Percentiles rank a stretch among this genome's conserved stretches.
Evolutionary conservation across 2,329 filamentous ascomycete species (phyloP).

Genomic region (Emericellopsis atlantica): DNA sequence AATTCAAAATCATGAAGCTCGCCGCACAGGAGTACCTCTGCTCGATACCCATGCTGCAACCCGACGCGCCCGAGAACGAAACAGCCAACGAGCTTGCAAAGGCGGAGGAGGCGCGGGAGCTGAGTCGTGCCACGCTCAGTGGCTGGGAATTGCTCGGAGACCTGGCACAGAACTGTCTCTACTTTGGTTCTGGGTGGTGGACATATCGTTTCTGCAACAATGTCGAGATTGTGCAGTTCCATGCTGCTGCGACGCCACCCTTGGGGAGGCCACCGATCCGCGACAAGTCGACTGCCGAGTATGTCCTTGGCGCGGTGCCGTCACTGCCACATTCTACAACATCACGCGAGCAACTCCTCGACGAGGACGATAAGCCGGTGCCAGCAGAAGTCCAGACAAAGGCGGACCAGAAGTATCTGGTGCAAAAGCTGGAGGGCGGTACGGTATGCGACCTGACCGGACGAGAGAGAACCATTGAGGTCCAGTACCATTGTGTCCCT

Average conservation of each 20-base stretch:
- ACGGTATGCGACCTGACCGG: constrained; percentile 81
- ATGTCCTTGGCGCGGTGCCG: constrained; percentile 53
- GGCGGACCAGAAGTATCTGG: constrained; percentile 74
- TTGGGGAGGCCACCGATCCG: constrained; percentile 63
- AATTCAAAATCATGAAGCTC: constrained; percentile 66
- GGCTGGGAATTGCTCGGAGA: constrained; percentile 71
- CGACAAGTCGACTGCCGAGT: constrained; percentile 65
- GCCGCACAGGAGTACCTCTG: constrained; percentile 68
- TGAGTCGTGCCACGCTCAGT: constrained; percentile 60
- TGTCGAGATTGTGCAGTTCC: constrained; percentile 78
- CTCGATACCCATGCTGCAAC: constrained; percentile 60
- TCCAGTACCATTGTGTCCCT: constrained; percentile 70
- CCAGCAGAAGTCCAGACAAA: constrained; percentile 63
- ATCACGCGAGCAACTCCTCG: constrained; percentile 1
- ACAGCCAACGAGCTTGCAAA: constrained; percentile 55
- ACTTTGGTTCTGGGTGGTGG: constrained; percentile 82
- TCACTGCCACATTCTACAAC: constrained; percentile 16
- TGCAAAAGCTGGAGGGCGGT: constrained; percentile 68
- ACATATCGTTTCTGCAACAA: constrained; percentile 93
- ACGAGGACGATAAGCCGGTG: constrained; percentile 14
- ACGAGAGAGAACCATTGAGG: constrained; percentile 68
- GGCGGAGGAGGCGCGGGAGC: constrained; percentile 68
- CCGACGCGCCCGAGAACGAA: constrained; percentile 43
- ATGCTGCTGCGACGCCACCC: constrained; percentile 57
- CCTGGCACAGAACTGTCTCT: constrained; percentile 75